Evolutionary conservation across 441 rosid genomes (phyloP).

Genomic region (Kokia cookei): DNA sequence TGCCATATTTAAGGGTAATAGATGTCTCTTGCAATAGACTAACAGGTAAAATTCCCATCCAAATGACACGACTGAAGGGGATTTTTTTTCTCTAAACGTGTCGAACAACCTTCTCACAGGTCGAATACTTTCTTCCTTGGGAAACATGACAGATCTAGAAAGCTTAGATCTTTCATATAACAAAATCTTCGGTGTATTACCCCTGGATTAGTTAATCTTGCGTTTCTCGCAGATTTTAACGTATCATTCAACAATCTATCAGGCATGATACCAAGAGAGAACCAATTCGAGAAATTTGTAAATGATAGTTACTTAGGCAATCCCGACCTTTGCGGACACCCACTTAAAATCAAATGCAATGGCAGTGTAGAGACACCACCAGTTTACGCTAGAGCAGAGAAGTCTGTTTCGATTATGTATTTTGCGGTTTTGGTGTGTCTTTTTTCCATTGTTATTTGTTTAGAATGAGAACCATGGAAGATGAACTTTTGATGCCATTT

Average conservation of each 20-base stretch:
- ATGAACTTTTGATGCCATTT: background rate
- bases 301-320: background rate
- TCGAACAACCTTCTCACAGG: conserved; percentile 1
- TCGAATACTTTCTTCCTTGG: background rate
- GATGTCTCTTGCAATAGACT: background rate
- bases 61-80: background rate
- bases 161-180: conserved; percentile 10
- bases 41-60: background rate
- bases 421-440: background rate
- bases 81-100: background rate
- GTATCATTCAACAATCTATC: conserved; percentile 12
- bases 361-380: background rate
- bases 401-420: background rate
- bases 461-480: background rate
- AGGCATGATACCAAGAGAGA: background rate
- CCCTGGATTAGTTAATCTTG: background rate
- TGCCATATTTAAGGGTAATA: background rate
- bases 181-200: background rate
- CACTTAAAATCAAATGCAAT: background rate
- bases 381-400: background rate
- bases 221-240: fast-evolving
- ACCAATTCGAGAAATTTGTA: background rate
- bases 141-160: background rate
- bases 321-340: background rate
- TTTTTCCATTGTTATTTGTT: background rate